These are phyloP conservation scores for Patellaria atrata DNA, from an alignment of 495 filamentous ascomycete species.

Conservation along the genomic window DNA sequence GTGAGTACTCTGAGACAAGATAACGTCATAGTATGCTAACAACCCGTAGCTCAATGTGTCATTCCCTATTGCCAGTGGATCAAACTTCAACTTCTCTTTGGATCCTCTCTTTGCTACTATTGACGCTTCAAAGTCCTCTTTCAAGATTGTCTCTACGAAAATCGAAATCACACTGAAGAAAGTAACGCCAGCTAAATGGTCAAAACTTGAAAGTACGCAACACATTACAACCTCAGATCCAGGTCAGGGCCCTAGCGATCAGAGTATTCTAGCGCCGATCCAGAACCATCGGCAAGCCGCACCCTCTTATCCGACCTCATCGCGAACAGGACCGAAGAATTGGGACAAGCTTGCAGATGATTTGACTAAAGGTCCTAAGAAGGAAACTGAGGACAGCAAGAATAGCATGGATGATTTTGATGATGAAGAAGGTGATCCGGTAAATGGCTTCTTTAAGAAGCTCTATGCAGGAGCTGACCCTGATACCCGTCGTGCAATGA, in stretches of 20 bases:
- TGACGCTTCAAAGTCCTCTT: slow-evolving; percentile 42
- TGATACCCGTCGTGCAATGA: slow-evolving; percentile 83
- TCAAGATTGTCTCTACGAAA: slow-evolving; percentile 60
- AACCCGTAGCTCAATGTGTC: slow-evolving; percentile 36
- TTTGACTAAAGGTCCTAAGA: slow-evolving; percentile 29
- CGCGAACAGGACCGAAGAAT: slow-evolving; percentile 67
- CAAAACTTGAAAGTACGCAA: slow-evolving; percentile 43
- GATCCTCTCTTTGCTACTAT: slow-evolving; percentile 58
- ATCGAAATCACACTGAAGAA: slow-evolving; percentile 73
- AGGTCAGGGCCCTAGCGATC: no score
- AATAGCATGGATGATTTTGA: slow-evolving; percentile 40
- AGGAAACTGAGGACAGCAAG: slow-evolving; percentile 21
- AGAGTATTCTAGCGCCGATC: no score
- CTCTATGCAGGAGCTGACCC: slow-evolving; percentile 66
- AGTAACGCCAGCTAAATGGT: slow-evolving; percentile 59
- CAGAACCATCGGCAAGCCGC: slow-evolving; percentile 13
- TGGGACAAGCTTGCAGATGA: slow-evolving; percentile 71
- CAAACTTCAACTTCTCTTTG: slow-evolving; percentile 51
- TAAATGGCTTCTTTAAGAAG: slow-evolving; percentile 81
- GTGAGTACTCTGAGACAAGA: slow-evolving; percentile 23
- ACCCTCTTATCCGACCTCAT: slow-evolving; percentile 80
- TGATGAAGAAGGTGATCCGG: slow-evolving; percentile 51
- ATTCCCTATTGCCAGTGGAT: slow-evolving; percentile 45
- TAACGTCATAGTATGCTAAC: slow-evolving; percentile 15
- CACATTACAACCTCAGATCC: no score